Base-by-base conservation (phyloP, 768 basidiomycete genomes). In the Lactarius quietus region DNA sequence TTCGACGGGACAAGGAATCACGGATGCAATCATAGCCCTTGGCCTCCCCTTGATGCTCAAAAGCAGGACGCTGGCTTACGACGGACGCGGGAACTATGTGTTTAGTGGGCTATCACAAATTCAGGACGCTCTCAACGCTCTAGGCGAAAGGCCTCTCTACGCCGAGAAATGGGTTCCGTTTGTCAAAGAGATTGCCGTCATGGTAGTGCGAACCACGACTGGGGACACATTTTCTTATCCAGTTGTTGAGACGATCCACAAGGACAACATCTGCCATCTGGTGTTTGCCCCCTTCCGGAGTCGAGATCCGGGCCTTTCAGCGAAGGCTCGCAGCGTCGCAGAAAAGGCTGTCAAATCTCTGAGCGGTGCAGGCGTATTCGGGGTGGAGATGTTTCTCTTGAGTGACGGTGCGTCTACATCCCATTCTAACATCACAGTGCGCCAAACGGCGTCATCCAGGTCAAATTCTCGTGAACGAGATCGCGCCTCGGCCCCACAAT, bases 301-400 rank as follows among this genome's bases (percentile, higher is more conserved):
- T 65, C 75, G 73, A 6, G 83, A 90, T 70, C 75, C 83, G 2
- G 74, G 78, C 7, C 77, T 95, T 3, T 76, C 82, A 28, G 74
- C 74, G 9, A 79, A 84, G 54, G 95, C 93, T 18, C 84, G 86
- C 64, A 71, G 73, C 5, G 77, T 95, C 36, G 97, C 96, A 0
- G 92, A 95, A 76, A 78, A 80, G 39, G 93, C 95, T 0, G 83
- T 98, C 28, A 83, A 78, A 65, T 85, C 87, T 8, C 83, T 98
- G 41, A 76, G 85, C 20, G 96, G 95, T 3, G 95, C 95, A 10
- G 97, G 97, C 14, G 85, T 98, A 29, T 98, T 97, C 77, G 97
- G 95, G 1, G 95, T 99, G 1, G 97, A 99, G 76, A 93, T 98
- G 94, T 99, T 99, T 78, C 79, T 98, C 48, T 83, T 96, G 84